Evolutionary conservation across 208 protist genomes (phyloP), one percentile per base, ranked within the genome.

Genomic region (Spongospora subterranea): DNA sequence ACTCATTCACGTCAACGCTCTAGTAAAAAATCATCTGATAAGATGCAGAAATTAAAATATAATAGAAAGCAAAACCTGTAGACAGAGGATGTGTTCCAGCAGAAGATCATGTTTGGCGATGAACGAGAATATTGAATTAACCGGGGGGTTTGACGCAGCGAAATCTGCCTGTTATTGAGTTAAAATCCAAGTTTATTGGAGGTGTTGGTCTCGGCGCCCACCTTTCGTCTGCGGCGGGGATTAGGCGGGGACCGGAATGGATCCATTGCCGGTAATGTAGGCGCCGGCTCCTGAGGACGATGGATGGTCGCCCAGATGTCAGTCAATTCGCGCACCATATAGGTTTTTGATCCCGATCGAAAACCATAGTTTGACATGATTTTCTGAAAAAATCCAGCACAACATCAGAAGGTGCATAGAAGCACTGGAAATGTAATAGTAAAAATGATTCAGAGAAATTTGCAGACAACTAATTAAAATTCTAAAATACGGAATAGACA

Each of bases 311-410:
- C 17, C 71, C 71, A 82, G 13, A n/a, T n/a, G 17, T 20, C 6
- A 20, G 71, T 82, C 17, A 82, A n/a, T n/a, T 82, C 71, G 17
- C 71, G 35, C 6, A 82, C 71, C 71, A 82, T 82, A n/a, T 82
- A 82, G 35, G 71, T 17, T 43, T 82, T 82, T 6, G 71, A 39
- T 43, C 71, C 71, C 6, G n/a, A 6, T 43, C 71, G n/a, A 43
- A 39, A 82, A 43, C 71, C 71, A n/a, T 82, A 82, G 6, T 35
- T 43, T 13, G 71, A 6, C 71, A 82, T 82, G 6, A 35, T 20
- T 43, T 82, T 82, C 71, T 60, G 24, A 24, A 60, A 60, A 60
- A 29, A 6, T n/a, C n/a, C n/a, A n/a, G n/a, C n/a, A n/a, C n/a
- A n/a, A n/a, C n/a, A n/a, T n/a, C n/a, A n/a, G n/a, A n/a, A n/a